Evolutionary conservation across 2,329 filamentous ascomycete species (phyloP), one percentile per base, ranked within the genome.

Genomic region (Annulohypoxylon truncatum): DNA sequence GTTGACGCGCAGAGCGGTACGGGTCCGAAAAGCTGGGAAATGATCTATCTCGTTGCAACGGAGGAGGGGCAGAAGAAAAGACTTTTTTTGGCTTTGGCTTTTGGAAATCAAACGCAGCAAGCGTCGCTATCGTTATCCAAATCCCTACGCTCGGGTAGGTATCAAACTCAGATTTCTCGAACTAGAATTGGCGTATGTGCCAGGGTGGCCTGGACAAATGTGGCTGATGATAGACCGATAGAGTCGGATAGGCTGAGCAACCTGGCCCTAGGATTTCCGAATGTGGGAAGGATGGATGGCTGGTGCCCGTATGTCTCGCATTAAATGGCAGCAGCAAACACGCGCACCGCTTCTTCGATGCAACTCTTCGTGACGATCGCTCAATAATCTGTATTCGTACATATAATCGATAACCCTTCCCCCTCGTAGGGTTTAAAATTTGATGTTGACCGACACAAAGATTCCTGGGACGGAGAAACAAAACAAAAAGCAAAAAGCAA

Each of bases 1-100:
- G 40, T 62, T 68, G 61, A 69, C 66, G 66, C 68, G 66, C 63
- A 71, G 38, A 42, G 64, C 58, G 61, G 67, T 40, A 38, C 35
- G 35, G 65, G 64, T 69, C 64, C 66, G 52, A 64, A 48, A 55
- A 59, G 66, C 62, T 70, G 64, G 71, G 64, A 63, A 61, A 71
- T 67, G 60, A 64, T 65, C 28, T 66, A 56, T 68, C 60, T 46
- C 60, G 69, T 65, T 63, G 61, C 62, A 67, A 42, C 40, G 28
- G 22, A 60, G 38, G 52, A 48, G 61, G 55, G 44, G 50, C 18
- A 42, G 7, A 42, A 18, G 3, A 18, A 18, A 42, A 18, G 35
- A 6, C 7, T n/a, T 38, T 38, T 38, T 38, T n/a, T n/a, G n/a
- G n/a, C n/a, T n/a, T n/a, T n/a, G n/a, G n/a, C n/a, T 24, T 28